phyloP scores from a whole-genome alignment of 2,329 filamentous ascomycete species.

The Penicillium digitatum region DNA sequence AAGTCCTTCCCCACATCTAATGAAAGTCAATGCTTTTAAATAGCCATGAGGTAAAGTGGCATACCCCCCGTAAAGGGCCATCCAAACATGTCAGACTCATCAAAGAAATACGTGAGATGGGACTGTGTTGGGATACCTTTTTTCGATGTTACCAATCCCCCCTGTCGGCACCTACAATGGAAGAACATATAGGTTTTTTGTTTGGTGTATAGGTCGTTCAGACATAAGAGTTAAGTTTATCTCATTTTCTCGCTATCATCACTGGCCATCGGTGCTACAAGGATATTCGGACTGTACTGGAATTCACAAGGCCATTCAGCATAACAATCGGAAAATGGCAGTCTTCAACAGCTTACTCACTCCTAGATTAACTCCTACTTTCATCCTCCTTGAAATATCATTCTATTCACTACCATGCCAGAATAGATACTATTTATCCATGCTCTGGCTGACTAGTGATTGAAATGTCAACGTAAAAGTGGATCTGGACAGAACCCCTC shows the following conservation, averaged over 20 bases:
- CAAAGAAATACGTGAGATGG: not conserved
- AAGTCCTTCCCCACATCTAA: not conserved
- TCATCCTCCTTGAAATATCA: not conserved
- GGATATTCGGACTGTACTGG: not conserved
- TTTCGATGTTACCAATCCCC: not conserved
- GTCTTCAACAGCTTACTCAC: not conserved
- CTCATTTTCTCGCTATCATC: not conserved
- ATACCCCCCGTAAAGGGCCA: not conserved
- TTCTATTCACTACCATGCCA: not conserved
- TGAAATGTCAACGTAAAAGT: not conserved
- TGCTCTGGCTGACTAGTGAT: not conserved
- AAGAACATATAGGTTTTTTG: not conserved
- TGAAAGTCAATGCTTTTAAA: not conserved
- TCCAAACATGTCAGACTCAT: not conserved
- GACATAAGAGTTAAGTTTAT: not conserved
- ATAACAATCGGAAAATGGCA: not conserved
- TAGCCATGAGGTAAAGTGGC: not conserved
- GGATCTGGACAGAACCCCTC: not conserved
- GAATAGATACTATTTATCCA: not conserved
- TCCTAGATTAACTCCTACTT: not conserved
- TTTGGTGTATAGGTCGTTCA: not conserved
- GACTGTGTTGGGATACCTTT: not conserved
- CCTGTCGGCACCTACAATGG: not conserved
- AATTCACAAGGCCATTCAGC: not conserved
- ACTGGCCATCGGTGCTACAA: not conserved